Conservation (phyloP, 345 rosid species). For the Eucalyptus sp. region DNA sequence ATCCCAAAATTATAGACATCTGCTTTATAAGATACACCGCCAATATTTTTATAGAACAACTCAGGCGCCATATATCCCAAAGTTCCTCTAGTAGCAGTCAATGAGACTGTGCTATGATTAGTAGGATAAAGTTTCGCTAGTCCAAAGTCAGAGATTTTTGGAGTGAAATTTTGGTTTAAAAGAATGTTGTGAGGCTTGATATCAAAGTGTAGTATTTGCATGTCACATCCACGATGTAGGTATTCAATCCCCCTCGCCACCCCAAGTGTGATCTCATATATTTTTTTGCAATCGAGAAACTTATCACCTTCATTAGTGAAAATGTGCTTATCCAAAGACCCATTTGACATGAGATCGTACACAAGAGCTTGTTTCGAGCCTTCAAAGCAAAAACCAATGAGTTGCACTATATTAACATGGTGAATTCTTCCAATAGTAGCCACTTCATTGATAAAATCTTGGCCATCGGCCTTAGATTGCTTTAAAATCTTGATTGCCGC, state of each 20-base stretch:
- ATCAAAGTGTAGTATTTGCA: too few relatives aligned
- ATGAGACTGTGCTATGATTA: too few relatives aligned
- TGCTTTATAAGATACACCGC: too few relatives aligned
- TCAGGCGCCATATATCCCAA: too few relatives aligned
- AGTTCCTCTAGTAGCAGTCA: too few relatives aligned
- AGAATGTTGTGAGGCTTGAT: too few relatives aligned
- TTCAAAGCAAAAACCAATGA: not conserved
- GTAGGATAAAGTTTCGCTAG: too few relatives aligned
- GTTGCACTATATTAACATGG: not conserved
- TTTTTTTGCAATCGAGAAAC: not conserved
- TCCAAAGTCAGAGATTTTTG: too few relatives aligned
- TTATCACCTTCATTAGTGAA: not conserved
- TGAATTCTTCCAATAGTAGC: not conserved
- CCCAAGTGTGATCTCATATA: not conserved
- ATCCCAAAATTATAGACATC: too few relatives aligned
- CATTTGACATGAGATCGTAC: not conserved
- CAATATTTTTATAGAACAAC: too few relatives aligned
- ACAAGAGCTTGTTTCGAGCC: not conserved
- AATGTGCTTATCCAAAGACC: not conserved
- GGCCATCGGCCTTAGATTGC: accelerated
- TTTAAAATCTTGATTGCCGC: not conserved
- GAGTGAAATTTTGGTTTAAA: too few relatives aligned
- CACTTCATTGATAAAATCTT: not conserved
- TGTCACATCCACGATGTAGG: too few relatives aligned
- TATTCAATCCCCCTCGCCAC: accelerated